Evolutionary conservation across 1,284 basidiomycete species (phyloP).

Genomic region (Sporisorium graminicola): DNA sequence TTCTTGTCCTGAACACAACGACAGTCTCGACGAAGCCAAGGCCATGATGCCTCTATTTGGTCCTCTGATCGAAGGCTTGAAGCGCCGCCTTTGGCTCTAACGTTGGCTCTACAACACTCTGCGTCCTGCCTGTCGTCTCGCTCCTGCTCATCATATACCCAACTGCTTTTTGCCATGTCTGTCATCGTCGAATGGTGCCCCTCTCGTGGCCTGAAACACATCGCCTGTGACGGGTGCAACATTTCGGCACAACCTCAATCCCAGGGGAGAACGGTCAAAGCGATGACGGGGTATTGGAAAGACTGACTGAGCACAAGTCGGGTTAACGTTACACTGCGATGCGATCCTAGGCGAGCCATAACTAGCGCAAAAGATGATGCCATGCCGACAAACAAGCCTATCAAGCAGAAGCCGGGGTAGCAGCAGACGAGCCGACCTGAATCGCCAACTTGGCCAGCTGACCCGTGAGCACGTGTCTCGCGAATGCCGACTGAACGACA

Average conservation of each 20-base stretch:
- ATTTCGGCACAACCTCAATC: not conserved
- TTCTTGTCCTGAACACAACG: not conserved
- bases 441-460: constrained; percentile 72
- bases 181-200: not conserved
- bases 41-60: constrained; percentile 56
- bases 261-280: too few relatives aligned
- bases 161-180: not conserved
- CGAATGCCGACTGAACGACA: constrained; percentile 93
- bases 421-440: constrained; percentile 8
- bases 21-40: constrained; percentile 61
- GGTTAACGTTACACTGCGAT: too few relatives aligned
- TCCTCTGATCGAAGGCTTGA: constrained; percentile 60
- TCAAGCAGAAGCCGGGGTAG: not conserved
- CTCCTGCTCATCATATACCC: constrained; percentile 13
- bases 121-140: not conserved
- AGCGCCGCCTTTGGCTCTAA: constrained; percentile 63
- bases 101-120: not conserved
- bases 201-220: not conserved
- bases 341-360: not conserved
- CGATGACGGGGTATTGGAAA: not conserved
- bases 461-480: constrained; percentile 81
- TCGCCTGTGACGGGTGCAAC: not conserved
- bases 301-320: not conserved
- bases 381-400: not conserved
- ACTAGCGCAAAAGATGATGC: too few relatives aligned